A percentile compares a stretch with the other conserved stretches of the same genome.
Evolutionary conservation across 2,329 filamentous ascomycete genomes (phyloP).

Genomic region (Penicillium sclerotigenum): DNA sequence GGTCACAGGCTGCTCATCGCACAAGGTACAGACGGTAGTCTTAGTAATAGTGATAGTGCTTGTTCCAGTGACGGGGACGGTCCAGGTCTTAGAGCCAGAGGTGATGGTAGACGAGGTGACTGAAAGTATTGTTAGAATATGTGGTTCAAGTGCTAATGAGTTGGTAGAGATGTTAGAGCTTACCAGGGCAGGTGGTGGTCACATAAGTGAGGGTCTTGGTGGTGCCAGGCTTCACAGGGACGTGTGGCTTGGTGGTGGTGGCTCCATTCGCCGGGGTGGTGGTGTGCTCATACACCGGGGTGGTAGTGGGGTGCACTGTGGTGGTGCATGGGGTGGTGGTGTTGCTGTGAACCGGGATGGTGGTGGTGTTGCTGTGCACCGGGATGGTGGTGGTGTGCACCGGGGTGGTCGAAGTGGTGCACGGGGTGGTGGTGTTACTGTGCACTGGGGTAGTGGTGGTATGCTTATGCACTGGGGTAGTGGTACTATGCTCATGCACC

Average conservation of each 20-base stretch:
- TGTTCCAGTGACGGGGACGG: slow-evolving; percentile 33
- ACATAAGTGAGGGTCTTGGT: slow-evolving; percentile 34
- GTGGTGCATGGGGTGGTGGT: slow-evolving; percentile 13
- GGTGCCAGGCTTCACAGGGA: slow-evolving; percentile 15
- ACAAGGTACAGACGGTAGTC: slow-evolving; percentile 25
- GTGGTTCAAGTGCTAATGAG: neutral
- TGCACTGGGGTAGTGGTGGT: slow-evolving; percentile 2
- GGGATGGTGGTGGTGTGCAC: neutral
- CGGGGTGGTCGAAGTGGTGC: neutral
- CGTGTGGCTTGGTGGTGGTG: slow-evolving; percentile 17
- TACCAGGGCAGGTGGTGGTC: slow-evolving; percentile 37
- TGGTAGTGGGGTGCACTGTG: neutral
- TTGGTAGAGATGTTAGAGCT: slow-evolving; percentile 6
- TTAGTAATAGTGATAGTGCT: slow-evolving; percentile 31
- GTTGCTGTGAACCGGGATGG: neutral
- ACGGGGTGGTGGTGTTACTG: neutral
- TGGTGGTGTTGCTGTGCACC: slow-evolving; percentile 1
- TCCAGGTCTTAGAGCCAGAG: slow-evolving; percentile 28
- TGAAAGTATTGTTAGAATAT: slow-evolving; percentile 10
- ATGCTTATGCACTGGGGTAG: neutral
- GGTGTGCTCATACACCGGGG: neutral
- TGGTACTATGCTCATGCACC: slow-evolving; percentile 1
- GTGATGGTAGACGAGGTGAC: slow-evolving; percentile 31
- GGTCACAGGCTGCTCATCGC: slow-evolving; percentile 21
- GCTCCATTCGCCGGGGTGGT: slow-evolving; percentile 1